Conservation (phyloP, 495 filamentous ascomycete genomes). For the Daldinia loculata region DNA sequence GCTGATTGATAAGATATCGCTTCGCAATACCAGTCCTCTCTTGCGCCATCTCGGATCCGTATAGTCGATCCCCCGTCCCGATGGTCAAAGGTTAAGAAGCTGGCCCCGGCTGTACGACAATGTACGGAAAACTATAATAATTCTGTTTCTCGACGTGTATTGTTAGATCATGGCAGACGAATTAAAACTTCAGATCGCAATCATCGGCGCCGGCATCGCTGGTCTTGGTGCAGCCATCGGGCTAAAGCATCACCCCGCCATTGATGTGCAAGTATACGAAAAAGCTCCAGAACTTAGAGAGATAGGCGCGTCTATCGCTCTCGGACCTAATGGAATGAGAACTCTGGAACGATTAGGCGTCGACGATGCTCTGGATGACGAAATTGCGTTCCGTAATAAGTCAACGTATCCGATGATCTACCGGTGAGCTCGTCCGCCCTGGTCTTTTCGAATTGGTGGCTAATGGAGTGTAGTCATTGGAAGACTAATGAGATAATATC, state of each 20-base stretch:
- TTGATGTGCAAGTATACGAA: conserved; percentile 58
- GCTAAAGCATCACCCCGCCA: conserved; percentile 47
- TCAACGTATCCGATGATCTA: conserved; percentile 48
- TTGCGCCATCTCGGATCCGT: conserved; percentile 35
- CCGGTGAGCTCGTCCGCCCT: conserved; percentile 24
- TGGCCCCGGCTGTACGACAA: not conserved
- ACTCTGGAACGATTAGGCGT: conserved; percentile 58
- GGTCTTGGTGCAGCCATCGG: conserved; percentile 58
- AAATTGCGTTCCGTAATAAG: conserved; percentile 52
- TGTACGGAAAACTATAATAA: not conserved
- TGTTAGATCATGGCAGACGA: conserved; percentile 12
- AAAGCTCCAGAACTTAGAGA: conserved; percentile 56
- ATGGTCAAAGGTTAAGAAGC: not conserved
- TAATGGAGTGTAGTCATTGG: conserved; percentile 26
- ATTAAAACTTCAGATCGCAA: conserved; percentile 50
- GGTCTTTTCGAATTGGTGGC: not conserved
- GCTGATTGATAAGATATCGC: conserved; percentile 19
- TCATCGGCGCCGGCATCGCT: conserved; percentile 60
- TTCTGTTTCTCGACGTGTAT: not conserved
- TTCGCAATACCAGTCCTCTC: conserved; percentile 25
- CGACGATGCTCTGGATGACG: conserved; percentile 50
- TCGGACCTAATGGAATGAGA: conserved; percentile 62
- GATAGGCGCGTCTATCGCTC: conserved; percentile 60
- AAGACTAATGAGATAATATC: conserved; percentile 58
- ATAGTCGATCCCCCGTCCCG: conserved; percentile 24